These are phyloP conservation scores for Hypholoma fasciculare DNA, from an alignment of 768 basidiomycete genomes.

Conservation along the genomic window DNA sequence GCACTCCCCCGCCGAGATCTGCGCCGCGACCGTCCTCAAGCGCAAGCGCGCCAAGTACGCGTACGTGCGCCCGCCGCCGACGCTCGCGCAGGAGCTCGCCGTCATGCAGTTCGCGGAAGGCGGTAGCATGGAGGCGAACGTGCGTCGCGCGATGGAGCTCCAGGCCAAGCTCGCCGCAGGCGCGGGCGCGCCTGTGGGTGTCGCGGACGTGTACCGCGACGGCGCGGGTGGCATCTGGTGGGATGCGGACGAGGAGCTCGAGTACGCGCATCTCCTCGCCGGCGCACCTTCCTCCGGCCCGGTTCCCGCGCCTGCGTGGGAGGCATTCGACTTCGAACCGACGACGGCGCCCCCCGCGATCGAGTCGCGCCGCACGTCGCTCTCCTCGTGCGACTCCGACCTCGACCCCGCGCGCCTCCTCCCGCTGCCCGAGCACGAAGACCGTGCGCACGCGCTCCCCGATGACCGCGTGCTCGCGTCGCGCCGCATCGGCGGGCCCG, in stretches of 20 bases:
- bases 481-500: slow-evolving; percentile 35
- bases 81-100: slow-evolving; percentile 65
- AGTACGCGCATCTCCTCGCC: slow-evolving; percentile 61
- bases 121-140: slow-evolving; percentile 55
- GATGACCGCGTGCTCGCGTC: slow-evolving; percentile 31
- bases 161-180: slow-evolving; percentile 48
- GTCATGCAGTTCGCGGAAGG: slow-evolving; percentile 72
- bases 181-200: slow-evolving; percentile 25
- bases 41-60: slow-evolving; percentile 56
- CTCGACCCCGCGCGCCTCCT: slow-evolving; percentile 52
- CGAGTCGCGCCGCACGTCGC: neutral
- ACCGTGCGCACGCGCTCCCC: slow-evolving; percentile 21
- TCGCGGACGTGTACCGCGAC: slow-evolving; percentile 61
- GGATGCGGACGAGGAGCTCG: slow-evolving; percentile 72
- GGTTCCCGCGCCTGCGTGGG: slow-evolving; percentile 11
- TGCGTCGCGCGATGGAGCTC: slow-evolving; percentile 52
- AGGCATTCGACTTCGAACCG: slow-evolving; percentile 10
- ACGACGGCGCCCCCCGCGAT: neutral
- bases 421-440: slow-evolving; percentile 28
- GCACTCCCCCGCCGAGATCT: slow-evolving; percentile 1
- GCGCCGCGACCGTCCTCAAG: slow-evolving; percentile 32
- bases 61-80: slow-evolving; percentile 40
- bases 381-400: slow-evolving; percentile 55
- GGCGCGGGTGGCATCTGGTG: slow-evolving; percentile 65
- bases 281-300: slow-evolving; percentile 32